Evolutionary conservation across 2,329 filamentous ascomycete species (phyloP).

Genomic region (Dactylellina cionopaga): DNA sequence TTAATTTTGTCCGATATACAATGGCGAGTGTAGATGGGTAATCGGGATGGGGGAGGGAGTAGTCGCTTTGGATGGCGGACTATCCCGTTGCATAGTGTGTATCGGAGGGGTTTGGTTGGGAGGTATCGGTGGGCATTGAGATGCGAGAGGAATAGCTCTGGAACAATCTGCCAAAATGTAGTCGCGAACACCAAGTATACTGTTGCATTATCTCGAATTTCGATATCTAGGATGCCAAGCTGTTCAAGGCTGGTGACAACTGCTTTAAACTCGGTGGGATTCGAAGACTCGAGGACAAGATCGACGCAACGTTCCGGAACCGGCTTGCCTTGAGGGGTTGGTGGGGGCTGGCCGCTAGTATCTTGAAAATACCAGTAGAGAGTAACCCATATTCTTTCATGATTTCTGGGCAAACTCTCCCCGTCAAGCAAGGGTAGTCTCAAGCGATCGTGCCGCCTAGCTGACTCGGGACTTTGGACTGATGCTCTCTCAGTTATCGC

Average conservation of each 20-base stretch:
- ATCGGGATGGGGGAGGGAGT: slow-evolving; percentile 88
- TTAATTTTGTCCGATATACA: slow-evolving; percentile 74
- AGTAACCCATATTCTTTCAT: slow-evolving; percentile 24
- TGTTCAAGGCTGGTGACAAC: slow-evolving; percentile 8
- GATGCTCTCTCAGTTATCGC: neutral
- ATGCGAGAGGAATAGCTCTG: slow-evolving; percentile 78
- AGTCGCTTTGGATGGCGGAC: slow-evolving; percentile 86
- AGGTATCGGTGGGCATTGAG: slow-evolving; percentile 31
- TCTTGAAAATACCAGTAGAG: slow-evolving; percentile 39
- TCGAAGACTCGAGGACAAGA: slow-evolving; percentile 21
- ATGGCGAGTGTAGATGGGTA: slow-evolving; percentile 89
- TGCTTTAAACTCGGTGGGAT: neutral
- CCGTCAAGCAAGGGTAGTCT: neutral
- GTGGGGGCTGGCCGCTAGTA: neutral
- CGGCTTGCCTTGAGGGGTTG: slow-evolving; percentile 23
- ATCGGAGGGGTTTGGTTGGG: slow-evolving; percentile 78
- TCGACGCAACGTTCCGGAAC: slow-evolving; percentile 37
- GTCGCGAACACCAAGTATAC: slow-evolving; percentile 26
- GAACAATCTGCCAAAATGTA: slow-evolving; percentile 90
- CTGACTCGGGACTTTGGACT: neutral
- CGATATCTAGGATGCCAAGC: slow-evolving; percentile 36
- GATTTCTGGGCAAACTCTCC: neutral
- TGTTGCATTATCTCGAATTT: neutral
- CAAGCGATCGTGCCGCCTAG: neutral
- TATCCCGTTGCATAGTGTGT: slow-evolving; percentile 75